Conservation (phyloP, 139 green algal genomes). For the Volvox africanus region DNA sequence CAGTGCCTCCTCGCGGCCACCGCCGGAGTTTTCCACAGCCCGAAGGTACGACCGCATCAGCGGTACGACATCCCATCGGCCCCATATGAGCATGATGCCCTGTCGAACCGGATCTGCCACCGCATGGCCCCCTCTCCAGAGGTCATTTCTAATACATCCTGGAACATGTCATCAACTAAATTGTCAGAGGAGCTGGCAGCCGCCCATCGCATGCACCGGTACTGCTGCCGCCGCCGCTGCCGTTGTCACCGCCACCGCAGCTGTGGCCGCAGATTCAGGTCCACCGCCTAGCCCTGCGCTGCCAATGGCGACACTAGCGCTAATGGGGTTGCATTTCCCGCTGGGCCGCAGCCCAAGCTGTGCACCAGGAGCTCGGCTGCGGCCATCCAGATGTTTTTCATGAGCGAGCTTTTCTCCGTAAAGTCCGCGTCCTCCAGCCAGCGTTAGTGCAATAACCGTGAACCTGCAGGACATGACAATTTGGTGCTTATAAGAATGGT, state of each 20-base stretch:
- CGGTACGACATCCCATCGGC: too few species aligned
- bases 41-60: neutral
- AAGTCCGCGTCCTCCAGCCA: too few species aligned
- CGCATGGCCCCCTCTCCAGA: slow-evolving; percentile 21
- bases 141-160: slow-evolving; percentile 31
- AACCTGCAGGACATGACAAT: neutral
- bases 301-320: too few species aligned
- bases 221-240: neutral
- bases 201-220: neutral
- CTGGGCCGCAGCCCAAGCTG: neutral
- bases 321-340: neutral
- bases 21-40: neutral
- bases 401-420: slow-evolving; percentile 34
- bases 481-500: neutral
- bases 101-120: slow-evolving; percentile 33
- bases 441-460: slow-evolving; percentile 37
- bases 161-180: slow-evolving; percentile 1
- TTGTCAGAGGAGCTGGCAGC: slow-evolving; percentile 14
- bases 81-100: neutral
- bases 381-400: neutral
- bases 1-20: neutral
- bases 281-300: neutral
- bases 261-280: neutral
- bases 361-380: neutral
- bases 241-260: neutral